A percentile compares a stretch with the other conserved stretches of the same genome.
phyloP scores from a whole-genome alignment of 495 filamentous ascomycete genomes.

The Immersiella caudata region DNA sequence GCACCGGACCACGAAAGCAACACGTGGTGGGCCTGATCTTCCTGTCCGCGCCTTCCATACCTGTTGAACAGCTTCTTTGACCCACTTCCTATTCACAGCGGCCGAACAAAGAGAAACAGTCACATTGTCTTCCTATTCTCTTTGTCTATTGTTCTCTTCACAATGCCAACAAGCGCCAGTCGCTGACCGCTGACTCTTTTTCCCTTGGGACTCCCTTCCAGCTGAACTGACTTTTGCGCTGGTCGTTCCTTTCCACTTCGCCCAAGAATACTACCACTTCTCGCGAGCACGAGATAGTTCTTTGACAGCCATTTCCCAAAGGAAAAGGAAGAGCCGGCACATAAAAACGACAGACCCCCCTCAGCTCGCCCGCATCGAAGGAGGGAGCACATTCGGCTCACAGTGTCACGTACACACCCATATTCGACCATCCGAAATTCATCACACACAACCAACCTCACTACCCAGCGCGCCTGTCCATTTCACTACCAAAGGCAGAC shows the following conservation, averaged over 20 bases:
- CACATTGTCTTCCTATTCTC: neutral
- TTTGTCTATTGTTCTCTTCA: neutral
- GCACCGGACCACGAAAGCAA: neutral
- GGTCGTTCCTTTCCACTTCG: neutral
- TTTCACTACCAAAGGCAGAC: neutral
- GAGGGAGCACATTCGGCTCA: neutral
- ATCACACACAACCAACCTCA: neutral
- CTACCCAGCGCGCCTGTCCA: neutral
- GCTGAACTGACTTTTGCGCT: slow-evolving; percentile 12
- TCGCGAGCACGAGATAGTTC: slow-evolving; percentile 1
- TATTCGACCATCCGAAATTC: neutral
- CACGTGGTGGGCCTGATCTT: neutral
- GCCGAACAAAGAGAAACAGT: neutral
- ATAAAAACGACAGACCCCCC: neutral
- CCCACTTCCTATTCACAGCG: neutral
- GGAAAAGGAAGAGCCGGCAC: neutral
- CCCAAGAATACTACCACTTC: neutral
- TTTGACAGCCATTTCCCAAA: neutral
- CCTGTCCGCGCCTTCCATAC: neutral
- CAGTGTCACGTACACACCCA: neutral
- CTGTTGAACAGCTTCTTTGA: neutral
- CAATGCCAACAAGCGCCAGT: neutral
- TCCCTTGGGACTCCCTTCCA: neutral
- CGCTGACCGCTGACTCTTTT: slow-evolving; percentile 6
- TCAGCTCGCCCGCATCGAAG: neutral